Base-by-base conservation (phyloP, 2,329 filamentous ascomycete species). In the Penicillium verrucosum region DNA sequence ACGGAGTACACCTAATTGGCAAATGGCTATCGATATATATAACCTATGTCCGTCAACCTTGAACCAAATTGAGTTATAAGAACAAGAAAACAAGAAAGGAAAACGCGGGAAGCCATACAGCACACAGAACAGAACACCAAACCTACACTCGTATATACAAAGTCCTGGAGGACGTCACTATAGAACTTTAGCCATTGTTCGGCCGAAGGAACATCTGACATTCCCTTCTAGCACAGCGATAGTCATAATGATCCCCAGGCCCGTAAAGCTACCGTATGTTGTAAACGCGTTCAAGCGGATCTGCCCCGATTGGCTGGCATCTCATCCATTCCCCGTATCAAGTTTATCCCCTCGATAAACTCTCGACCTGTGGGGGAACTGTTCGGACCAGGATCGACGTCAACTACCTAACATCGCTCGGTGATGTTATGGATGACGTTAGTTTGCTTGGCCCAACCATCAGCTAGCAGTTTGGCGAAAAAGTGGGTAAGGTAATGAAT, bases 331-430 rank as follows among this genome's bases (percentile, higher is more conserved):
- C 4, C 63, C 63, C 4, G 60, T 66, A 3, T 64, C 62, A 3
- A 66, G 42, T 21, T 21, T 9, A 66, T 64, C 5, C 49, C 58
- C n/a, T 68, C 62, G 4, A 65, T 68, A 50, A 68, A 64, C 46
- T 67, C 61, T 12, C 66, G 56, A 3, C 67, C 65, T 2, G 58
- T 14, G 6, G 68, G 57, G 57, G 43, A 63, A 69, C 8, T 49
- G 51, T 48, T 68, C 66, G 12, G 18, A 68, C 47, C 5, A 64
- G 40, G 45, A 64, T 58, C 40, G 62, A 61, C 6, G 43, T 60
- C 46, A n/a, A 66, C 16, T n/a, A 52, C 54, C 7, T 12, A 18
- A 4, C 43, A 42, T 14, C 61, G 12, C 6, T 67, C 57, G 8
- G 18, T 40, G 27, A 52, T 45, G 47, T 29, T 46, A 40, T 52